Evolutionary conservation across 129 eudicot genomes (phyloP).

Genomic region (Chrysanthemum makinoi): DNA sequence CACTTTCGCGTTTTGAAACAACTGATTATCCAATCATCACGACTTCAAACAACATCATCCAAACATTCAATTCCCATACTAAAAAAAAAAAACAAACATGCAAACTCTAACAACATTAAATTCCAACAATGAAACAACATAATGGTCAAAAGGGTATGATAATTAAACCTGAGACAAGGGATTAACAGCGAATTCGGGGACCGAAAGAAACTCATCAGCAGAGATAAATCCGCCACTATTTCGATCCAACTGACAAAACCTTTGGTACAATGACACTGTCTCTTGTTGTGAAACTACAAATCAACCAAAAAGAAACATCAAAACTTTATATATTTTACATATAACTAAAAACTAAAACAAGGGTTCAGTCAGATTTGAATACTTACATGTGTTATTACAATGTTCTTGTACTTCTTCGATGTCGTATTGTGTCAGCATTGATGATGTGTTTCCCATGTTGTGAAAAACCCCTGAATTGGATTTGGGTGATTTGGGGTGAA

Average conservation of each 20-base stretch:
- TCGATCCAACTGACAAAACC: slow-evolving; percentile 94
- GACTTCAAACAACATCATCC: background rate
- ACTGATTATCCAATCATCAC: too few relatives aligned
- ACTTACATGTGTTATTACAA: slow-evolving; percentile 62
- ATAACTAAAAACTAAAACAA: background rate
- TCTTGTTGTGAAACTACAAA: slow-evolving; percentile 83
- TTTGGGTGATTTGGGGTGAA: too few relatives aligned
- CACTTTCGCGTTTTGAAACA: too few relatives aligned
- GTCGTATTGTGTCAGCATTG: slow-evolving; percentile 83
- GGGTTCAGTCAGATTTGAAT: background rate
- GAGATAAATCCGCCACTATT: slow-evolving; percentile 78
- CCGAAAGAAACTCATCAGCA: slow-evolving; percentile 86
- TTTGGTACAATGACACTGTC: slow-evolving; percentile 79
- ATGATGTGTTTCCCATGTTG: slow-evolving; percentile 76
- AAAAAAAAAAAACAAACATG: background rate
- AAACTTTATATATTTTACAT: background rate
- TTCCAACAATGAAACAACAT: slow-evolving; percentile 1
- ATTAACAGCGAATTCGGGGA: slow-evolving; percentile 95
- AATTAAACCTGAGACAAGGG: slow-evolving; percentile 79
- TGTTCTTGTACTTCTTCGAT: slow-evolving; percentile 85
- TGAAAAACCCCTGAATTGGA: background rate
- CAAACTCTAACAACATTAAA: background rate
- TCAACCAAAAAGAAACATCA: background rate
- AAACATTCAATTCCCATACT: background rate
- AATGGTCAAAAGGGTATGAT: background rate